These are phyloP conservation scores for Fragaria vesca DNA, from an alignment of 306 rosid genomes.

Conservation along the genomic window DNA sequence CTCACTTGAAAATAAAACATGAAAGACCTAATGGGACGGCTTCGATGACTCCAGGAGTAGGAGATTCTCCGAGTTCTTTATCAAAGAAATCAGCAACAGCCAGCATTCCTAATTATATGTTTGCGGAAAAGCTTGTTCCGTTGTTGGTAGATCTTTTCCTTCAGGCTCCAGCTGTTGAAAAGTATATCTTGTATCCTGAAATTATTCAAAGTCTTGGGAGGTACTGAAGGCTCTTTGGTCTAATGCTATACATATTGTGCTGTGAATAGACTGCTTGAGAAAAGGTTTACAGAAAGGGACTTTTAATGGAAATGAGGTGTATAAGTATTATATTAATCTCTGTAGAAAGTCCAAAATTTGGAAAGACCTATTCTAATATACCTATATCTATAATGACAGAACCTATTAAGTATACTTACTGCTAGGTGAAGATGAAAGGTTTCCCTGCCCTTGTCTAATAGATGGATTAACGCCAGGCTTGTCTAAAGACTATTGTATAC, in stretches of 20 bases:
- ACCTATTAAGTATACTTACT: conserved; percentile 1
- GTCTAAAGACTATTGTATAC: neutral
- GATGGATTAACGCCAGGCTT: neutral
- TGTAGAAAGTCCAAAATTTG: neutral
- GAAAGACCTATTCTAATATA: neutral
- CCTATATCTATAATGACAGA: neutral
- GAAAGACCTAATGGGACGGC: conserved; percentile 55
- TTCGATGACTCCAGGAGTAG: conserved; percentile 44
- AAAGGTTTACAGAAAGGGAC: neutral
- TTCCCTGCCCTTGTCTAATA: neutral
- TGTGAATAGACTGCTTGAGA: conserved; percentile 11
- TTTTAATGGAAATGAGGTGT: neutral
- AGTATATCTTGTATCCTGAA: conserved; percentile 80
- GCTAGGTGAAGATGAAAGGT: neutral
- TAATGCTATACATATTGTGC: conserved; percentile 18
- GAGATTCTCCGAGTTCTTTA: conserved; percentile 49
- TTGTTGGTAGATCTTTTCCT: conserved; percentile 79
- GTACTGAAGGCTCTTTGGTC: conserved; percentile 45
- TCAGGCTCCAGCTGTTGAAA: conserved; percentile 74
- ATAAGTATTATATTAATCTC: neutral
- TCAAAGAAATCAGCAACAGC: conserved; percentile 43
- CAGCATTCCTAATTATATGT: conserved; percentile 59
- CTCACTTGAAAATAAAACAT: conserved; percentile 31
- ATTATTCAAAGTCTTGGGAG: conserved; percentile 89
- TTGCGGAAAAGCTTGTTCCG: conserved; percentile 90